These are phyloP conservation scores for Neofusicoccum laricinum DNA, from an alignment of 2,329 filamentous ascomycete species.

Conservation along the genomic window DNA sequence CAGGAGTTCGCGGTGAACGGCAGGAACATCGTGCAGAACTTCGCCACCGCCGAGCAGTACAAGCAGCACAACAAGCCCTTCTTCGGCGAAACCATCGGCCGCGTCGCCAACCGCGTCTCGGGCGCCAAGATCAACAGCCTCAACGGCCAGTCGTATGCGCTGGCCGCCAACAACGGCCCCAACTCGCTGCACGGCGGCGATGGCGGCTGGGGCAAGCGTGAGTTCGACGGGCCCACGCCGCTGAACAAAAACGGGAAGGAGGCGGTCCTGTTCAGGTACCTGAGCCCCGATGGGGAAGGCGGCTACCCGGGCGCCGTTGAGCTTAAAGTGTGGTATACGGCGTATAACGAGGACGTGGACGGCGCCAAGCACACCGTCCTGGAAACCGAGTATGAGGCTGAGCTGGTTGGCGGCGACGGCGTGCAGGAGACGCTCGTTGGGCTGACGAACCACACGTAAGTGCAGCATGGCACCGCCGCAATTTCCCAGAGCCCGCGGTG, in stretches of 20 bases:
- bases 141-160: slow-evolving; percentile 67
- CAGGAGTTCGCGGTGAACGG: slow-evolving; percentile 76
- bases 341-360: slow-evolving; percentile 62
- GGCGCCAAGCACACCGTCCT: slow-evolving; percentile 68
- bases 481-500: background rate
- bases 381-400: slow-evolving; percentile 85
- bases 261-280: slow-evolving; percentile 47
- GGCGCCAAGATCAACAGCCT: slow-evolving; percentile 67
- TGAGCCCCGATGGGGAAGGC: slow-evolving; percentile 79
- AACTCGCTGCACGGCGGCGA: slow-evolving; percentile 60
- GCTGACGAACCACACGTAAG: slow-evolving; percentile 91
- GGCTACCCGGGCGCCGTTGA: slow-evolving; percentile 86
- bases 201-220: slow-evolving; percentile 76
- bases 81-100: slow-evolving; percentile 93
- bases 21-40: slow-evolving; percentile 84
- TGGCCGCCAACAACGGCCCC: slow-evolving; percentile 72
- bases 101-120: slow-evolving; percentile 74
- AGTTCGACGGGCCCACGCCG: slow-evolving; percentile 69
- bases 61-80: slow-evolving; percentile 70
- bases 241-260: slow-evolving; percentile 47
- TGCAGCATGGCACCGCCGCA: slow-evolving; percentile 16
- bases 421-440: slow-evolving; percentile 89
- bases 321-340: slow-evolving; percentile 73
- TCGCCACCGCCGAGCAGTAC: slow-evolving; percentile 74
- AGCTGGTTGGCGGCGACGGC: slow-evolving; percentile 65